Conservation (phyloP, 140 eudicot species). For the Flaveria floridana region DNA sequence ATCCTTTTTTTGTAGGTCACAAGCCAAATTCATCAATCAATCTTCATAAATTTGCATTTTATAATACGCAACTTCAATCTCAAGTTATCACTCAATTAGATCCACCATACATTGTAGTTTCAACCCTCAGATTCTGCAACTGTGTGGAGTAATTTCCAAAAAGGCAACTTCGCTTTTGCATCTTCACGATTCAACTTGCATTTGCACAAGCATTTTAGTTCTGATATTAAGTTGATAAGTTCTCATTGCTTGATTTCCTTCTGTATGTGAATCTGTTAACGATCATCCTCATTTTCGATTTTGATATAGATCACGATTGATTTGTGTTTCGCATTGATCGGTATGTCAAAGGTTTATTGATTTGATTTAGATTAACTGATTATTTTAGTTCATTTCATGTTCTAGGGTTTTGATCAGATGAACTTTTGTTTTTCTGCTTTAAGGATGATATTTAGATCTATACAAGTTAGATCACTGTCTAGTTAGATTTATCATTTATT, state of each 20-base stretch:
- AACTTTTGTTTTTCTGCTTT: background rate
- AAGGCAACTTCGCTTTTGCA: slow-evolving; percentile 31
- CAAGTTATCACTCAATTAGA: slow-evolving; percentile 26
- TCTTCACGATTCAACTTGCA: slow-evolving; percentile 18
- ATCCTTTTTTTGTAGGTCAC: slow-evolving; percentile 22
- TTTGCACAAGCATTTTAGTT: slow-evolving; percentile 3
- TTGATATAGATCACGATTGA: slow-evolving; percentile 5
- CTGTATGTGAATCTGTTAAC: slow-evolving; percentile 13
- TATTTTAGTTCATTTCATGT: slow-evolving; percentile 14
- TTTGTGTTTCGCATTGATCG: slow-evolving; percentile 14
- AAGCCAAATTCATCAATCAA: slow-evolving; percentile 32
- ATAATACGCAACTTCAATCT: slow-evolving; percentile 34
- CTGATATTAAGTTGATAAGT: background rate
- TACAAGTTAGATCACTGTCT: background rate
- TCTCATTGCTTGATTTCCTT: slow-evolving; percentile 16
- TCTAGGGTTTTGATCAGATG: slow-evolving; percentile 23
- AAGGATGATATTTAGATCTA: slow-evolving; percentile 8
- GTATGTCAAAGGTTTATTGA: background rate
- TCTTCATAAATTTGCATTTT: slow-evolving; percentile 6
- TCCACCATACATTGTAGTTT: background rate
- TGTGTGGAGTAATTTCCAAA: slow-evolving; percentile 24
- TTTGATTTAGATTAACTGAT: slow-evolving; percentile 13
- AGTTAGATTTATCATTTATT: background rate
- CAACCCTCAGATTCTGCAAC: background rate
- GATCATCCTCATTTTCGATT: background rate